Evolutionary conservation across 257 asterid genomes (phyloP).

Genomic region (Agastache rugosa): DNA sequence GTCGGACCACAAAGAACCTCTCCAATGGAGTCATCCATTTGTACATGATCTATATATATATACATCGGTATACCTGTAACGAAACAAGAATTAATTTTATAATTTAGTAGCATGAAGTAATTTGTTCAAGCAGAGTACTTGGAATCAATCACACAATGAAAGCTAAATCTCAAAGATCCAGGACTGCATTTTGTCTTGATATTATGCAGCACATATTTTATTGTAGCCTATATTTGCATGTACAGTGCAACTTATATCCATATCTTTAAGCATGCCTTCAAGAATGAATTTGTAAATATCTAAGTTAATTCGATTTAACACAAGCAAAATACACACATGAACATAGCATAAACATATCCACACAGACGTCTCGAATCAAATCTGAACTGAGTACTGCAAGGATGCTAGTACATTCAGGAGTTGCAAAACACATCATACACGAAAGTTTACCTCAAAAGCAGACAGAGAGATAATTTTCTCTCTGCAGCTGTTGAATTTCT

Average conservation of each 20-base stretch:
- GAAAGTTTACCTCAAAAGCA: conserved; percentile 31
- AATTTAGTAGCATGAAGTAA: conserved; percentile 1
- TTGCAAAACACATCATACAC: not conserved
- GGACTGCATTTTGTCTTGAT: not conserved
- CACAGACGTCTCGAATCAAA: not conserved
- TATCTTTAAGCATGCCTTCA: not conserved
- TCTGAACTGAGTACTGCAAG: not conserved
- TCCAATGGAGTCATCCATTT: conserved; percentile 37
- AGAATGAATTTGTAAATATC: not conserved
- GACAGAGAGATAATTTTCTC: not conserved
- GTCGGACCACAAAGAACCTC: conserved; percentile 33
- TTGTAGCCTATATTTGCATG: not conserved
- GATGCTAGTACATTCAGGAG: conserved; percentile 30
- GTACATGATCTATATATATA: conserved; percentile 40
- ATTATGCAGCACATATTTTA: not conserved
- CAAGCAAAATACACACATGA: conserved; percentile 16
- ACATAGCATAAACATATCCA: not conserved
- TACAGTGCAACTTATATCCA: not conserved
- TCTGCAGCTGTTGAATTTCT: conserved; percentile 30
- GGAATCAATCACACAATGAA: conserved; percentile 12
- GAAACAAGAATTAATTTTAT: conserved; percentile 17
- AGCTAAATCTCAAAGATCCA: not conserved
- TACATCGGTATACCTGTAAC: conserved; percentile 58
- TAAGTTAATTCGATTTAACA: not conserved
- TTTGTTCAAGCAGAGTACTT: not conserved